Evolutionary conservation across 768 basidiomycete species (phyloP).

Genomic region (Leccinellum rugosiceps): DNA sequence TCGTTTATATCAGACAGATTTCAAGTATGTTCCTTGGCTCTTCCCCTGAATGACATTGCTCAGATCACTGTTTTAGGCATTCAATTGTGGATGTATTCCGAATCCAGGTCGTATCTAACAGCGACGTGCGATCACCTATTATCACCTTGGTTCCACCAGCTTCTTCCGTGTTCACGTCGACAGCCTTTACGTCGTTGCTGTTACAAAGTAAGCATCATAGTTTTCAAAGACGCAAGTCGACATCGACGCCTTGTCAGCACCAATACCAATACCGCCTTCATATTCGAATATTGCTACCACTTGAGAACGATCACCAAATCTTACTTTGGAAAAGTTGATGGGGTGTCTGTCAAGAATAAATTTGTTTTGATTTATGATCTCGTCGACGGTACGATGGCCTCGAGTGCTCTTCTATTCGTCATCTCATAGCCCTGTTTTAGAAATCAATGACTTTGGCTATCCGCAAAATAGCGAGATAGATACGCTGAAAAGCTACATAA

Average conservation of each 20-base stretch:
- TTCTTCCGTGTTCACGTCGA: conserved; percentile 98
- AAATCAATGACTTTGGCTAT: conserved; percentile 98
- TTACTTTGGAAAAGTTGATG: conserved; percentile 98
- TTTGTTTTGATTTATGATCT: conserved; percentile 98
- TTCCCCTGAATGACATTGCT: background rate
- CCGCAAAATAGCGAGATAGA: conserved; percentile 99
- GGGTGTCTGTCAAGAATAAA: conserved; percentile 98
- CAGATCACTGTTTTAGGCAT: conserved; percentile 50
- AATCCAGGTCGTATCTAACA: conserved; percentile 98
- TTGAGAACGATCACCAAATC: conserved; percentile 92
- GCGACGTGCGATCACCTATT: conserved; percentile 94
- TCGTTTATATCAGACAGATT: conserved; percentile 91
- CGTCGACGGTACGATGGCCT: conserved; percentile 69
- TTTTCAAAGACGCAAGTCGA: background rate
- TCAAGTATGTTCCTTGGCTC: conserved; percentile 65
- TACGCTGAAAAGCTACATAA: conserved; percentile 96
- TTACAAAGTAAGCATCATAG: conserved; percentile 75
- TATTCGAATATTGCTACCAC: conserved; percentile 97
- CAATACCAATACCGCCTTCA: conserved; percentile 95
- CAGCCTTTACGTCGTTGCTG: conserved; percentile 93
- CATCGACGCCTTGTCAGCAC: conserved; percentile 48
- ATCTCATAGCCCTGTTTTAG: conserved; percentile 36
- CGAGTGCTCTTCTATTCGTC: conserved; percentile 9
- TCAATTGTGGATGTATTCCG: conserved; percentile 97
- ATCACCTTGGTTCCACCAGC: conserved; percentile 97